Percentiles rank a stretch among this genome's conserved stretches.
These are phyloP conservation scores for Mortierella sp. DNA, from an alignment of 371 early-diverging fungal genomes.

Conservation along the genomic window DNA sequence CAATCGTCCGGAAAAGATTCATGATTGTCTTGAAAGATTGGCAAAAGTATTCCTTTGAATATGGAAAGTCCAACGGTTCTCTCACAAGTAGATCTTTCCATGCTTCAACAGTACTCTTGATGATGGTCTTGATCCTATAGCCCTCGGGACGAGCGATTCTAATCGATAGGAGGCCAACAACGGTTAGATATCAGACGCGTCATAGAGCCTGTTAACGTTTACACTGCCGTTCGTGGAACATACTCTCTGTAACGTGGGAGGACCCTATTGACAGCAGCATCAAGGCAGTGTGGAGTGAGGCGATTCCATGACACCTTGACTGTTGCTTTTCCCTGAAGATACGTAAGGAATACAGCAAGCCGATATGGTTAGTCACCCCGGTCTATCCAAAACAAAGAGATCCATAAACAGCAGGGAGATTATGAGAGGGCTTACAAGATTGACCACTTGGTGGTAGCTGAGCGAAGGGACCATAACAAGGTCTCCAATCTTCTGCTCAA, in stretches of 20 bases:
- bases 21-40: slow-evolving; percentile 32
- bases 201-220: too few relatives aligned
- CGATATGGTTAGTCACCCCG: background rate
- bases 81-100: slow-evolving; percentile 18
- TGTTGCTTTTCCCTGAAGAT: slow-evolving; percentile 39
- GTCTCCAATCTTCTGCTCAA: slow-evolving; percentile 54
- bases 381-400: background rate
- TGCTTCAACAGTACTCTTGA: slow-evolving; percentile 23
- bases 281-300: slow-evolving; percentile 40
- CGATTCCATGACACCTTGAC: slow-evolving; percentile 57
- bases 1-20: slow-evolving; percentile 20
- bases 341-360: background rate
- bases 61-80: slow-evolving; percentile 3
- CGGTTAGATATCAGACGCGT: background rate
- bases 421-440: slow-evolving; percentile 23
- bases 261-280: slow-evolving; percentile 24
- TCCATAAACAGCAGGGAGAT: too few relatives aligned
- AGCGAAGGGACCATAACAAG: slow-evolving; percentile 54
- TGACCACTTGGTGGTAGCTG: slow-evolving; percentile 53
- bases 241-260: slow-evolving; percentile 52
- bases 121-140: slow-evolving; percentile 42
- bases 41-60: slow-evolving; percentile 19
- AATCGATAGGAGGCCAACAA: background rate
- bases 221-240: background rate
- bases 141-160: slow-evolving; percentile 51